These are phyloP conservation scores for Orbilia javanica DNA, from an alignment of 2,329 filamentous ascomycete genomes.

Conservation along the genomic window DNA sequence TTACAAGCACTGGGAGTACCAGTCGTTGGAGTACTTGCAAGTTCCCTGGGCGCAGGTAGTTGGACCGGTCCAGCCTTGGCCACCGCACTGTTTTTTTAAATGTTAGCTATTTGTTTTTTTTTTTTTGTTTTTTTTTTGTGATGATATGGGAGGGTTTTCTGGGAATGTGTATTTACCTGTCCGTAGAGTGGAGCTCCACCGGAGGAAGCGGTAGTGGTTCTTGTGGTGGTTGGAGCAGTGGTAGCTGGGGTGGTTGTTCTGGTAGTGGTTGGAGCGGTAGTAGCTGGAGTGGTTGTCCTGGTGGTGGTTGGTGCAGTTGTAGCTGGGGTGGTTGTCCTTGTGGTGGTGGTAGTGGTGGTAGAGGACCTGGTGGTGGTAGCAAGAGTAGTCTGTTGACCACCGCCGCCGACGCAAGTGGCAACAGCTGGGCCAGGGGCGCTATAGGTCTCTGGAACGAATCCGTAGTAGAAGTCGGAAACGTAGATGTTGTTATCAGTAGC, in stretches of 20 bases:
- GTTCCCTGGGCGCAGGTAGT: constrained; percentile 55
- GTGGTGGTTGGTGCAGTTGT: constrained; percentile 46
- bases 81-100: constrained; percentile 38
- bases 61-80: constrained; percentile 42
- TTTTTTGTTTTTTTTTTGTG: not conserved
- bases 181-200: constrained; percentile 45
- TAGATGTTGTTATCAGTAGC: constrained; percentile 62
- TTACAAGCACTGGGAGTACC: constrained; percentile 49
- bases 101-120: constrained; percentile 4
- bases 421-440: constrained; percentile 62
- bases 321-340: constrained; percentile 23
- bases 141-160: not conserved
- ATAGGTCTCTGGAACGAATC: constrained; percentile 64
- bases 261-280: constrained; percentile 19
- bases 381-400: constrained; percentile 22
- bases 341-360: constrained; percentile 8
- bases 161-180: not conserved
- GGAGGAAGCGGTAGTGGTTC: constrained; percentile 35
- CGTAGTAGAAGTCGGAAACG: constrained; percentile 63
- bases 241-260: constrained; percentile 26
- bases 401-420: constrained; percentile 58
- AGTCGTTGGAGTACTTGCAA: constrained; percentile 39
- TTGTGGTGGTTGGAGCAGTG: constrained; percentile 49
- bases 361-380: constrained; percentile 20
- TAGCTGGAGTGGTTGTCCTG: constrained; percentile 17